A percentile compares a stretch with the other conserved stretches of the same genome.
Conservation (phyloP, 106 monocot species). For the Allium fistulosum region DNA sequence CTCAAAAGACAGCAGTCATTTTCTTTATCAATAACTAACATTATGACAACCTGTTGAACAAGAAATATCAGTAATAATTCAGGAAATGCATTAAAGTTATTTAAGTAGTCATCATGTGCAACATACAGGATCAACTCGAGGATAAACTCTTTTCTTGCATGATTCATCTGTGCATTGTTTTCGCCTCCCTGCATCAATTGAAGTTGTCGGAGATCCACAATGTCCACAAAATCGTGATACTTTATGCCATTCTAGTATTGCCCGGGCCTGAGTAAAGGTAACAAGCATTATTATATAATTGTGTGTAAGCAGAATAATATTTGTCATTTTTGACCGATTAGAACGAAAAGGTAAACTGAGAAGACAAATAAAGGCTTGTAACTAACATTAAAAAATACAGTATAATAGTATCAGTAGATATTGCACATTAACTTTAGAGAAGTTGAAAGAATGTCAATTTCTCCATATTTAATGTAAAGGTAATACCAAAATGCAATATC, state of each 20-base stretch:
- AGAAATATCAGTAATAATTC: neutral
- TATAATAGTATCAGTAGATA: no score
- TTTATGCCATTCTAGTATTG: slow-evolving; percentile 77
- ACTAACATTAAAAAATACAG: no score
- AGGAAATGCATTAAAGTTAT: neutral
- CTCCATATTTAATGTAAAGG: no score
- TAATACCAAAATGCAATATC: no score
- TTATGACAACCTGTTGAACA: slow-evolving; percentile 77
- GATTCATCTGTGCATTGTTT: slow-evolving; percentile 77
- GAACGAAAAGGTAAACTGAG: no score
- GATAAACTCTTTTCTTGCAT: slow-evolving; percentile 80
- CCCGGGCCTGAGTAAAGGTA: slow-evolving; percentile 53
- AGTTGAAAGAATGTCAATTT: no score
- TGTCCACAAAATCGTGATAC: slow-evolving; percentile 66
- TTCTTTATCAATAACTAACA: slow-evolving; percentile 89
- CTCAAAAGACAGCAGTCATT: slow-evolving; percentile 87
- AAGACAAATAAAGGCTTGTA: no score
- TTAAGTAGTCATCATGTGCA: neutral
- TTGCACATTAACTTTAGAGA: no score
- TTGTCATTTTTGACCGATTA: neutral
- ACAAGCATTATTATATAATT: neutral
- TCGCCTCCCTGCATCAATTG: slow-evolving; percentile 64
- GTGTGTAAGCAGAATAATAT: neutral
- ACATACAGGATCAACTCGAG: slow-evolving; percentile 86
- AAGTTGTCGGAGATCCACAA: slow-evolving; percentile 49